These are phyloP conservation scores for Lasiosphaeria miniovina DNA, from an alignment of 495 filamentous ascomycete genomes.

Conservation along the genomic window DNA sequence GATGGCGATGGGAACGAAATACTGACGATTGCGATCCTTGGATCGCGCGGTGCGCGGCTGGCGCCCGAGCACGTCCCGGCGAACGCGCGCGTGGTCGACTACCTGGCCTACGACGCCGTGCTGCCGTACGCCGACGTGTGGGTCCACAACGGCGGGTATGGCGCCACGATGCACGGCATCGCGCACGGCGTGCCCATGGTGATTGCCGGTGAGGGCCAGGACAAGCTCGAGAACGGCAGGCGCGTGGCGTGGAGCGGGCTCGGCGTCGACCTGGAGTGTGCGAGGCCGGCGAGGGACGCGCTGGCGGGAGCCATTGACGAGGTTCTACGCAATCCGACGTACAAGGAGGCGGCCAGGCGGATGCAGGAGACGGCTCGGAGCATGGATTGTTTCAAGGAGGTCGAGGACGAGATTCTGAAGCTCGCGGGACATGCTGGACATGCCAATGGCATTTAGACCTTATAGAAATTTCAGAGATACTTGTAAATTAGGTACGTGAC, in stretches of 20 bases:
- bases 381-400: constrained; percentile 23
- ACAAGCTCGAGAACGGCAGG: constrained; percentile 33
- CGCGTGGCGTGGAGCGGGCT: constrained; percentile 2
- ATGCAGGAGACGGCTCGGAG: constrained; percentile 18
- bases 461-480: too few relatives aligned
- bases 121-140: constrained; percentile 31
- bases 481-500: too few relatives aligned
- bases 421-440: constrained; percentile 1
- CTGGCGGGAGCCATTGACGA: neutral
- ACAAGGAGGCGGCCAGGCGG: neutral
- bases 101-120: constrained; percentile 32
- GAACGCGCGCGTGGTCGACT: constrained; percentile 33
- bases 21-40: constrained; percentile 32
- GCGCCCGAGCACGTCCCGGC: constrained; percentile 13
- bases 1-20: constrained; percentile 19
- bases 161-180: constrained; percentile 35
- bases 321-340: constrained; percentile 4
- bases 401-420: constrained; percentile 25
- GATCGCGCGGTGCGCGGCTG: constrained; percentile 25
- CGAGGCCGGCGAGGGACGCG: neutral
- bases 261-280: constrained; percentile 1
- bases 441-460: too few relatives aligned
- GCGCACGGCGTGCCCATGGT: constrained; percentile 38
- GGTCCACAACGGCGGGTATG: constrained; percentile 39
- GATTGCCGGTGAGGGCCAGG: constrained; percentile 34